These are phyloP conservation scores for Trametes elegans DNA, from an alignment of 768 basidiomycete species.

Conservation along the genomic window DNA sequence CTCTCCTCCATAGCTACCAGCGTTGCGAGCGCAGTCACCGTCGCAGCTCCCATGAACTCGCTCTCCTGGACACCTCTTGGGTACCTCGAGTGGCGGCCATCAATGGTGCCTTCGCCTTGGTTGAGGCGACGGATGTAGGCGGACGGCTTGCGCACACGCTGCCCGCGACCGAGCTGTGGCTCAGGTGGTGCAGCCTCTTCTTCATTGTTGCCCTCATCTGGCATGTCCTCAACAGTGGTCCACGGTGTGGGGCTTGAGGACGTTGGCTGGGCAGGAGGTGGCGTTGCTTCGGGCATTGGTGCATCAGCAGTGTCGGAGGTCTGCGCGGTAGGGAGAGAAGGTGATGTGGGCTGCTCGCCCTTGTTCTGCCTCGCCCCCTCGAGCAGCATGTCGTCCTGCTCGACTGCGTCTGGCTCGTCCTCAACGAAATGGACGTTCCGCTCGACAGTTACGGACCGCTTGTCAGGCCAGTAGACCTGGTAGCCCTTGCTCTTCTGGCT, in stretches of 20 bases:
- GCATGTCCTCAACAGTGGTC: neutral
- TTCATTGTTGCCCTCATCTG: neutral
- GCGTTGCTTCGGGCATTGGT: too few relatives aligned
- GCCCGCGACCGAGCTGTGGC: neutral
- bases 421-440: constrained; percentile 24
- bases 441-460: constrained; percentile 26
- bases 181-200: neutral
- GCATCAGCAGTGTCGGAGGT: neutral
- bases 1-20: neutral
- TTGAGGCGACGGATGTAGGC: neutral
- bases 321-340: neutral
- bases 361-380: constrained; percentile 22
- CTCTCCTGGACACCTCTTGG: neutral
- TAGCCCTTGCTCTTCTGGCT: constrained; percentile 31
- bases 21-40: neutral
- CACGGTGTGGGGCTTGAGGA: neutral
- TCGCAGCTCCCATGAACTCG: neutral
- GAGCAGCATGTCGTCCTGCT: constrained; percentile 11
- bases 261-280: neutral
- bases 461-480: constrained; percentile 34
- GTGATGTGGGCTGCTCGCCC: neutral
- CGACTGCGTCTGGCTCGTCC: neutral
- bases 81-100: neutral
- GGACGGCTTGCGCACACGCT: constrained; percentile 6
- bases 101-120: neutral